Percentiles rank a stretch among this genome's conserved stretches.
Evolutionary conservation across 495 filamentous ascomycete species (phyloP).

Genomic region (Opeltia flavorubescens): DNA sequence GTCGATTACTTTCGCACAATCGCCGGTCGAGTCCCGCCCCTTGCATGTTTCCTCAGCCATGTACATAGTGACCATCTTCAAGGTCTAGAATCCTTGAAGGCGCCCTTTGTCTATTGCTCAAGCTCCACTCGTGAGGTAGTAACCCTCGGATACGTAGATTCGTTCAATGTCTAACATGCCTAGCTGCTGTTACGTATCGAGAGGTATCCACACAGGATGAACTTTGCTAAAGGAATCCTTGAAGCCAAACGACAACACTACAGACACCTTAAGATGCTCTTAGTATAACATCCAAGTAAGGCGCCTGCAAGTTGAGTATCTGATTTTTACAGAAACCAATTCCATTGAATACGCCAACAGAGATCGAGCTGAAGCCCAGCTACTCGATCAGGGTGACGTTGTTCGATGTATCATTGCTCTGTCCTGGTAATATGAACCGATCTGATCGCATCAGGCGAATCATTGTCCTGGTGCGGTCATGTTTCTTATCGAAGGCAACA

Average conservation of each 20-base stretch:
- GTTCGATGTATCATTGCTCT: slow-evolving; percentile 41
- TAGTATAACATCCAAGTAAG: slow-evolving; percentile 26
- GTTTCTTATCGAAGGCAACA: slow-evolving; percentile 74
- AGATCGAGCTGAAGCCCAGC: slow-evolving; percentile 57
- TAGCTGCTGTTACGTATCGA: slow-evolving; percentile 58
- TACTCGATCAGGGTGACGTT: slow-evolving; percentile 64
- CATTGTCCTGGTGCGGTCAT: slow-evolving; percentile 87
- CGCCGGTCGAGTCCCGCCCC: slow-evolving; percentile 40
- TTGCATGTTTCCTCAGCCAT: slow-evolving; percentile 87
- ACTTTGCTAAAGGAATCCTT: slow-evolving; percentile 63
- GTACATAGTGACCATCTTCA: slow-evolving; percentile 83
- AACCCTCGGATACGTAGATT: neutral
- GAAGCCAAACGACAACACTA: slow-evolving; percentile 56
- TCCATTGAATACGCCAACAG: slow-evolving; percentile 68
- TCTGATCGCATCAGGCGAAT: slow-evolving; percentile 38
- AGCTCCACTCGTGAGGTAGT: slow-evolving; percentile 62
- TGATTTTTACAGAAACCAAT: slow-evolving; percentile 51
- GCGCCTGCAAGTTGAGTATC: neutral
- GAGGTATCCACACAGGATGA: slow-evolving; percentile 62
- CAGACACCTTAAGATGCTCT: slow-evolving; percentile 55
- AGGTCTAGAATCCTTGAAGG: slow-evolving; percentile 61
- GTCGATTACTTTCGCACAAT: slow-evolving; percentile 73
- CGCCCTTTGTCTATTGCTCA: slow-evolving; percentile 84
- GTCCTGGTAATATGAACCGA: neutral
- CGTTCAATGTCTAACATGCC: slow-evolving; percentile 5